Base-by-base conservation (phyloP, 2,329 filamentous ascomycete genomes). In the Nigrospora sphaerica region DNA sequence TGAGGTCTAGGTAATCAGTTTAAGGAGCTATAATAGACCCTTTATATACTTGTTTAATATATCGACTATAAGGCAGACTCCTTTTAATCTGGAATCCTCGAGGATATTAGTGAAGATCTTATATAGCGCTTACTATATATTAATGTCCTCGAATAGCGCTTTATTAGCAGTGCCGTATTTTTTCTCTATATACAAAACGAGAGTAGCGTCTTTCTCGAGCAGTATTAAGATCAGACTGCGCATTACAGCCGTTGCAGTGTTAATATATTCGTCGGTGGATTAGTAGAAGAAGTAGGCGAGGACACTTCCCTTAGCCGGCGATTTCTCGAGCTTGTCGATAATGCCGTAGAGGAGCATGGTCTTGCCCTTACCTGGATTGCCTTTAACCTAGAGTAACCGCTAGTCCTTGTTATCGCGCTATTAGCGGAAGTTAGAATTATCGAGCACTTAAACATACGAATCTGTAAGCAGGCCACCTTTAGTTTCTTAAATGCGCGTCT, bases 11-110 rank as follows among this genome's bases (percentile, higher is more conserved):
- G 48, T 44, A 36, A 74, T 61, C 5, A 72, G 54, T 4, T 63
- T 42, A 7, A 72, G 56, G 33, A 74, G 65, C 35, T 55, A 32
- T 3, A 32, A 3, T 16, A 53, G 49, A 36, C 55, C 63, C 7
- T 28, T 48, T 4, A 6, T 12, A 48, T 71, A 76, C 53, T 77
- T 70, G 47, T 77, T 69, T 0, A 77, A 64, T 1, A 67, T 70
- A 54, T 77, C 70, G 28, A 77, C 57, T 3, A 75, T 50, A 2
- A 76, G 42, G 47, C 64, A 66, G 0, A 58, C 60, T 0, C 5
- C 51, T 4, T 51, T 28, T 13, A 70, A 45, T 7, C 31, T 51
- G 1, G 58, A 52, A 45, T 73, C 67, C 39, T 61, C 23, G 1
- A 77, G 46, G 13, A 77, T 70, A 16, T 57, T 53, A 1, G 14